A percentile compares a stretch with the other conserved stretches of the same genome.
Conservation (phyloP, 164 flowering plant species). For the Platanus orientalis region DNA sequence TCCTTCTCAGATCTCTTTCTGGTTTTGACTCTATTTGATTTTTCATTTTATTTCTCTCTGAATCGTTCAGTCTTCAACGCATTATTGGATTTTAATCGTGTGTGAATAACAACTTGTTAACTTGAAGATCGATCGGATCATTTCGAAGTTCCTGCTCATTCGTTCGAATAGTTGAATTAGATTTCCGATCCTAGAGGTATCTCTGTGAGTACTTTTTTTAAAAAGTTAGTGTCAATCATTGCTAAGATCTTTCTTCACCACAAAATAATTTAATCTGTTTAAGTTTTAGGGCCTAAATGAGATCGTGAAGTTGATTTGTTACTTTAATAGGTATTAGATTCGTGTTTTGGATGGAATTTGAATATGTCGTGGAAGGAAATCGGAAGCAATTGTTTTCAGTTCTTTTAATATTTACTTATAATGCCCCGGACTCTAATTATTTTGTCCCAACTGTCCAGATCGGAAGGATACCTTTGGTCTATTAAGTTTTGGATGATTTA, state of each 20-base stretch:
- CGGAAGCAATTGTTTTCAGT: not conserved
- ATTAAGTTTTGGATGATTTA: not conserved
- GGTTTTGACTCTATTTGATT: not conserved
- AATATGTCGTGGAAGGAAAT: not conserved
- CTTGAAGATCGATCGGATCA: not conserved
- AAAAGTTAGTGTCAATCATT: not conserved
- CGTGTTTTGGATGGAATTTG: not conserved
- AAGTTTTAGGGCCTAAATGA: not conserved
- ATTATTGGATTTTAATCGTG: not conserved
- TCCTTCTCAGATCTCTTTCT: slow-evolving; percentile 9
- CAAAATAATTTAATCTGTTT: not conserved
- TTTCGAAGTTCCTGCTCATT: not conserved
- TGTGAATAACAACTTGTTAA: not conserved
- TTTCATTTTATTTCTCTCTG: not conserved
- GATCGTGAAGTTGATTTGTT: not conserved
- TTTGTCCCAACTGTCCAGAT: not conserved
- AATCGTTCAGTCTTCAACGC: not conserved
- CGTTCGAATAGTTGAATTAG: not conserved
- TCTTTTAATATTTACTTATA: not conserved
- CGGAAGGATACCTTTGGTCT: not conserved
- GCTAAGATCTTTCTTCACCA: not conserved
- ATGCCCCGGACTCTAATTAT: not conserved
- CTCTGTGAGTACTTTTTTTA: not conserved
- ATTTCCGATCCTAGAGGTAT: not conserved
- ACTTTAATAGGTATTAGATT: not conserved